A percentile compares a stretch with the other conserved stretches of the same genome.
Evolutionary conservation across 306 rosid species (phyloP).

Genomic region (Quercus suber): DNA sequence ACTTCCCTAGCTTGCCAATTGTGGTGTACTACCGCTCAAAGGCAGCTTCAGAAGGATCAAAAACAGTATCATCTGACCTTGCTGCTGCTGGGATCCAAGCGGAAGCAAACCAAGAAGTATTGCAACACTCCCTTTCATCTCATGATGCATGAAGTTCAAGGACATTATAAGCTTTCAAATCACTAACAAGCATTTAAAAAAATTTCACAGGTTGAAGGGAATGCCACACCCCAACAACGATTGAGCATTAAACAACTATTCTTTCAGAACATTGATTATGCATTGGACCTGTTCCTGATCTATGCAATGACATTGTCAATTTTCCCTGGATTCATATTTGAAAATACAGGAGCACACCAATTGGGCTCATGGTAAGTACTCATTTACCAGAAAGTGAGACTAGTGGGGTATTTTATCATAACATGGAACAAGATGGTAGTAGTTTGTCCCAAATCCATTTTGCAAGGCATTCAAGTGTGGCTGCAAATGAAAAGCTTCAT

Average conservation of each 20-base stretch:
- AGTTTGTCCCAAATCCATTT: neutral
- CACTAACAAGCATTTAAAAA: neutral
- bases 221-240: slow-evolving; percentile 25
- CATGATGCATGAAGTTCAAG: neutral
- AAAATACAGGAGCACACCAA: slow-evolving; percentile 75
- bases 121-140: neutral
- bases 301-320: slow-evolving; percentile 72
- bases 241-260: slow-evolving; percentile 55
- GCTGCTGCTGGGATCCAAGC: slow-evolving; percentile 67
- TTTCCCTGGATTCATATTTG: slow-evolving; percentile 83
- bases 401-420: neutral
- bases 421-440: too few relatives aligned
- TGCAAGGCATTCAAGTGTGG: neutral
- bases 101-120: slow-evolving; percentile 36
- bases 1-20: slow-evolving; percentile 69
- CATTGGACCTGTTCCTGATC: slow-evolving; percentile 50
- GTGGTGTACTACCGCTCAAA: slow-evolving; percentile 71
- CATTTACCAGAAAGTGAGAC: neutral
- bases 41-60: slow-evolving; percentile 82
- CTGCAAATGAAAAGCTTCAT: neutral
- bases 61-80: slow-evolving; percentile 79
- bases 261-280: slow-evolving; percentile 54
- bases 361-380: slow-evolving; percentile 61
- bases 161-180: neutral
- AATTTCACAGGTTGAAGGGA: slow-evolving; percentile 35